These are phyloP conservation scores for Piper betle DNA, from an alignment of 164 flowering plant species.

Conservation along the genomic window DNA sequence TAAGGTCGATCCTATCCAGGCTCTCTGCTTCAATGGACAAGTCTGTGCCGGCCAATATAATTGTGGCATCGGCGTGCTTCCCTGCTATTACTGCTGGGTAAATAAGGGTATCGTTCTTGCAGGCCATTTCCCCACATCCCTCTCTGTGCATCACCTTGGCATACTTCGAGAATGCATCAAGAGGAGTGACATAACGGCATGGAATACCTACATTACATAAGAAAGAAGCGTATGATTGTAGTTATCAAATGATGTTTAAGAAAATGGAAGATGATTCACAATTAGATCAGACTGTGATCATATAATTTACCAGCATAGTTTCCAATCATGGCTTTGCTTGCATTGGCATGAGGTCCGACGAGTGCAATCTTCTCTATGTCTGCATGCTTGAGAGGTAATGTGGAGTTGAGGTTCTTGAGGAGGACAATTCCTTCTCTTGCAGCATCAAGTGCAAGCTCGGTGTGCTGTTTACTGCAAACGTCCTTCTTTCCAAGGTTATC, in stretches of 20 bases:
- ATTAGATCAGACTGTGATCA: too few species aligned
- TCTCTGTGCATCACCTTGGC: neutral
- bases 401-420: too few species aligned
- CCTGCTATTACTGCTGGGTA: conserved; percentile 41
- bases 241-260: too few species aligned
- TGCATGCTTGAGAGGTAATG: conserved; percentile 18
- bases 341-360: conserved; percentile 39
- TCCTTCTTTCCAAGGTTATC: conserved; percentile 1
- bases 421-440: conserved; percentile 7
- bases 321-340: conserved; percentile 29
- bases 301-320: conserved; percentile 52
- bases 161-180: neutral
- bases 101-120: conserved; percentile 20
- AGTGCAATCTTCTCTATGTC: conserved; percentile 17
- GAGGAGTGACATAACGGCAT: conserved; percentile 7
- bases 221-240: too few species aligned
- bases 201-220: too few species aligned
- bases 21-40: conserved; percentile 52
- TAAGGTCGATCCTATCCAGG: conserved; percentile 34
- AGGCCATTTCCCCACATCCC: conserved; percentile 27
- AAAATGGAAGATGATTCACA: too few species aligned
- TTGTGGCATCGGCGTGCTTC: conserved; percentile 46
- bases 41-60: conserved; percentile 55
- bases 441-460: conserved; percentile 5
- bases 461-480: neutral